Evolutionary conservation across 805 yeast species (phyloP).

Genomic region (Spathaspora passalidarum): DNA sequence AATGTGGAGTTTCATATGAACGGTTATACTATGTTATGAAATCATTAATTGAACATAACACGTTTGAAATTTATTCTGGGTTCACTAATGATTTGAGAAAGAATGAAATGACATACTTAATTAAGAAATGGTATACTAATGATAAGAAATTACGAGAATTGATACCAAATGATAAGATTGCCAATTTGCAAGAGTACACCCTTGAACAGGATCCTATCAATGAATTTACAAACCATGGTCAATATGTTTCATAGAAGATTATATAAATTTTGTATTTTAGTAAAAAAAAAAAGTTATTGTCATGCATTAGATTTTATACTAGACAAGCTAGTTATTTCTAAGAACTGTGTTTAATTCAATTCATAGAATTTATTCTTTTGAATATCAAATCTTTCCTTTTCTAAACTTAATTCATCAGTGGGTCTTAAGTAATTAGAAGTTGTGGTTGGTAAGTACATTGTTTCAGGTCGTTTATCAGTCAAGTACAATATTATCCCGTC

Average conservation of each 20-base stretch:
- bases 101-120: constrained; percentile 60
- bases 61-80: constrained; percentile 49
- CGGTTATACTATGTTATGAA: constrained; percentile 63
- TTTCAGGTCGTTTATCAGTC: constrained; percentile 12
- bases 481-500: constrained; percentile 55
- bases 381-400: constrained; percentile 32
- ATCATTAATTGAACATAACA: constrained; percentile 58
- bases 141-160: constrained; percentile 64
- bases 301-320: too few relatives aligned
- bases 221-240: constrained; percentile 17
- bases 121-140: constrained; percentile 62
- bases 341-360: constrained; percentile 29
- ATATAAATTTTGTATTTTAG: not conserved
- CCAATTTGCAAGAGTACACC: constrained; percentile 44
- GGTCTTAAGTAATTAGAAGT: constrained; percentile 28
- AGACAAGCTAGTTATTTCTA: too few relatives aligned
- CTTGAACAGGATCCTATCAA: constrained; percentile 57
- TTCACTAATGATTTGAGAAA: constrained; percentile 37
- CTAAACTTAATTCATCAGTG: constrained; percentile 17
- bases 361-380: constrained; percentile 46
- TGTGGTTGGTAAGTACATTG: constrained; percentile 11
- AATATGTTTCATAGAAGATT: not conserved
- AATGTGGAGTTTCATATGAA: constrained; percentile 61
- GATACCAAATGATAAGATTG: constrained; percentile 45
- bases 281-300: not conserved